Evolutionary conservation across 2,329 filamentous ascomycete species (phyloP).

Genomic region (Laburnicola sp.): DNA sequence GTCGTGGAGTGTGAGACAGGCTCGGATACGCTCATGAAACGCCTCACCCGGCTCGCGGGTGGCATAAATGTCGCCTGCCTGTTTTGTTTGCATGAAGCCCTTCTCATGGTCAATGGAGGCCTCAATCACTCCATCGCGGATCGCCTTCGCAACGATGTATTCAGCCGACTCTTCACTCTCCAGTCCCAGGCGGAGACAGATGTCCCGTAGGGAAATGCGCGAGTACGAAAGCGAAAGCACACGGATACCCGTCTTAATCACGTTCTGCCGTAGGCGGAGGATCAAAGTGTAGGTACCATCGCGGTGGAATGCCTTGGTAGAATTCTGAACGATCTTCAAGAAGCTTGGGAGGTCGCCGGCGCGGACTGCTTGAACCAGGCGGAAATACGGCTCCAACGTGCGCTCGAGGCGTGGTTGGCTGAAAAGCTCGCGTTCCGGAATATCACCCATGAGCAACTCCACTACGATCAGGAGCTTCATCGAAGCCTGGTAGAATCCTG

Average conservation of each 20-base stretch:
- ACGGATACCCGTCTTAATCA: constrained; percentile 98
- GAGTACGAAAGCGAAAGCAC: constrained; percentile 99
- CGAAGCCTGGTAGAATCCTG: constrained; percentile 93
- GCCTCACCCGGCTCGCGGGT: constrained; percentile 94
- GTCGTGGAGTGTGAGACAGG: constrained; percentile 88
- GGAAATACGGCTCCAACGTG: constrained; percentile 87
- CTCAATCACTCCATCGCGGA: constrained; percentile 95
- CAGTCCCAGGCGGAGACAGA: constrained; percentile 90
- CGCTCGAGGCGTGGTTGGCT: constrained; percentile 84
- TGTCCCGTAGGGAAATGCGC: constrained; percentile 93
- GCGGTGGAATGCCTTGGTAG: constrained; percentile 82
- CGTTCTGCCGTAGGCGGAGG: constrained; percentile 91
- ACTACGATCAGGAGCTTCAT: constrained; percentile 97
- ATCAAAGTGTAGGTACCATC: constrained; percentile 96
- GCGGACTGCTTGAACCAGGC: constrained; percentile 91
- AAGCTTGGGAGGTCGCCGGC: constrained; percentile 97
- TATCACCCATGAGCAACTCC: constrained; percentile 97
- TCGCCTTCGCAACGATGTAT: constrained; percentile 99
- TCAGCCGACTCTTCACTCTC: constrained; percentile 97
- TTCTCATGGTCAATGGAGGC: constrained; percentile 90
- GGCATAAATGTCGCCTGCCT: constrained; percentile 92
- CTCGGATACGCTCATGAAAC: constrained; percentile 94
- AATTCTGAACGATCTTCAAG: constrained; percentile 78
- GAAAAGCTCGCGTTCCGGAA: constrained; percentile 93
- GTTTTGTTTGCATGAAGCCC: constrained; percentile 98